Percentiles rank a stretch among this genome's conserved stretches.
phyloP scores from a whole-genome alignment of 2,329 filamentous ascomycete species.

The Teratosphaeria epicoccoides region DNA sequence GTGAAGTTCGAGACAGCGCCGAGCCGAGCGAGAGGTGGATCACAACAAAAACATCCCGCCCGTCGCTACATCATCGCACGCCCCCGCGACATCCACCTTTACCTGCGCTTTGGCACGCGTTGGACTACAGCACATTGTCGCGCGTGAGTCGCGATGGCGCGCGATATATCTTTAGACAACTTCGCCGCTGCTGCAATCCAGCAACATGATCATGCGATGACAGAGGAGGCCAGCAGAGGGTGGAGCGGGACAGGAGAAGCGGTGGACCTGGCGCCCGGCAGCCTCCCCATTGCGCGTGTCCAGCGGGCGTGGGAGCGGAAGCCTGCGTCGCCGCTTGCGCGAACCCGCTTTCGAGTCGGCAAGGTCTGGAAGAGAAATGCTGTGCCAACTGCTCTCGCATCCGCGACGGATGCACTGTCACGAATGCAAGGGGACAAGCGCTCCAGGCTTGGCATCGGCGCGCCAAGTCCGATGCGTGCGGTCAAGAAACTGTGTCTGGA shows the following conservation, averaged over 20 bases:
- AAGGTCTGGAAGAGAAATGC: slow-evolving; percentile 37
- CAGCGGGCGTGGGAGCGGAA: slow-evolving; percentile 41
- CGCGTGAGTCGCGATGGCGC: background rate
- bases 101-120: background rate
- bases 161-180: slow-evolving; percentile 1
- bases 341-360: slow-evolving; percentile 19
- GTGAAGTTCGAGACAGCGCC: background rate
- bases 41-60: background rate
- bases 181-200: background rate
- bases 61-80: background rate
- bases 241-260: slow-evolving; percentile 30
- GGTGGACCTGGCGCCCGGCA: slow-evolving; percentile 30
- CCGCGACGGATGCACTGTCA: background rate
- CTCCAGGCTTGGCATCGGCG: background rate
- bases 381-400: background rate
- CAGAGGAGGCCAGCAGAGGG: background rate
- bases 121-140: background rate
- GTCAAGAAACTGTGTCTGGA: slow-evolving; percentile 37
- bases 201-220: background rate
- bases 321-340: slow-evolving; percentile 32
- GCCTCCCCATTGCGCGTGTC: slow-evolving; percentile 32
- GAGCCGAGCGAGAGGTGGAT: background rate
- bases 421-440: slow-evolving; percentile 2
- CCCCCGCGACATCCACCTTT: background rate
- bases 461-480: slow-evolving; percentile 24